Conservation (phyloP, 768 basidiomycete species). For the Atractiella rhizophila region DNA sequence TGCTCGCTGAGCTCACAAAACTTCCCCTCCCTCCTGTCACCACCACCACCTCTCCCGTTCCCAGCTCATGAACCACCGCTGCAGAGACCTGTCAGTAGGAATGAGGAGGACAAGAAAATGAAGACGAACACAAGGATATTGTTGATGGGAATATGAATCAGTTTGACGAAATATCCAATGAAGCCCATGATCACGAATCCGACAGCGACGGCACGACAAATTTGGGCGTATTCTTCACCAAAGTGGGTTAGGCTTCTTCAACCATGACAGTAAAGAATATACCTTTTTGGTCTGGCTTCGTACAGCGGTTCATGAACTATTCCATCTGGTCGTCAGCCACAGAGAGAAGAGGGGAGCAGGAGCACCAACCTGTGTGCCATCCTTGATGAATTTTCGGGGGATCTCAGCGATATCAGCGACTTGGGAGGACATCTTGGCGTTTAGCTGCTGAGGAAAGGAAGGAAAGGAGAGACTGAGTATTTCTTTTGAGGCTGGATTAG, state of each 20-base stretch:
- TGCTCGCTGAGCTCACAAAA: too few species aligned
- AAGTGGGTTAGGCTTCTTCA: background rate
- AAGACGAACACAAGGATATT: conserved; percentile 16
- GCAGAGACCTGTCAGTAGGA: too few species aligned
- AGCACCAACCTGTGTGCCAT: conserved; percentile 60
- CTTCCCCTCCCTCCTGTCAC: too few species aligned
- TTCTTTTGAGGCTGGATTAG: too few species aligned
- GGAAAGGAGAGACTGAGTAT: too few species aligned
- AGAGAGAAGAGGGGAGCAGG: background rate
- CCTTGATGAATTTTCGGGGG: conserved; percentile 71
- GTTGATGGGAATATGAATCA: conserved; percentile 18
- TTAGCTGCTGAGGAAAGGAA: too few species aligned
- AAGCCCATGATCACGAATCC: conserved; percentile 98
- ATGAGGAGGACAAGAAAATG: too few species aligned
- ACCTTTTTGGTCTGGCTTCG: conserved; percentile 93
- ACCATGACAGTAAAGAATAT: conserved; percentile 9
- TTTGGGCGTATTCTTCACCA: conserved; percentile 60
- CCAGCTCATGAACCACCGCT: too few species aligned
- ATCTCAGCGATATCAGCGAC: conserved; percentile 70
- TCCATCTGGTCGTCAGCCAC: background rate
- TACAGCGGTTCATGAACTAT: conserved; percentile 89
- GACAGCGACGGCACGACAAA: conserved; percentile 84
- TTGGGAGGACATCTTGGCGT: too few species aligned
- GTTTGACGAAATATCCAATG: conserved; percentile 47
- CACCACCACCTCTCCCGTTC: too few species aligned